Evolutionary conservation across 129 eudicot genomes (phyloP), one percentile per base, ranked within the genome.

Genomic region (Smallanthus sonchifolius): DNA sequence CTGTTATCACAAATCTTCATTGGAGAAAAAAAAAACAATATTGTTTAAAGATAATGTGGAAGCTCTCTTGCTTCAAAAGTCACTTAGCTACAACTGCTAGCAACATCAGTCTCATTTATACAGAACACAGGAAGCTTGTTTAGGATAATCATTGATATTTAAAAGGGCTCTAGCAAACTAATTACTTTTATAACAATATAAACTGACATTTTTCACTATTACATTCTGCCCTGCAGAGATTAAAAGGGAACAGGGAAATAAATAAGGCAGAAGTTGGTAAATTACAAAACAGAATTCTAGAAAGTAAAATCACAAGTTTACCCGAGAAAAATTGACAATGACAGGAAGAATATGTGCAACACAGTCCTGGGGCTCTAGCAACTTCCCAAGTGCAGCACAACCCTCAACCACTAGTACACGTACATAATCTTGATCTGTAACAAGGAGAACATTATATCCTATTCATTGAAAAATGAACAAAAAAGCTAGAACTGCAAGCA

Each of bases 391-490:
- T 34, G 42, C 66, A 32, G 66, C 66, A 60, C 66, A 60, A 32
- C 66, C 66, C 66, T 94, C 98, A 82, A 94, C 98, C 60, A 96
- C 98, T 65, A 94, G 87, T 40, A 94, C 77, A 32, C 98, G 96
- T 43, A 94, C 98, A 78, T 97, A 94, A 79, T 91, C 97, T 85
- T 95, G 99, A 79, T 95, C 99, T 95, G 82, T 52, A 82, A 89
- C 89, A 42, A 83, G 32, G 20, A 17, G 20, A 72, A 40, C 20
- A 10, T 32, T 70, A 14, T 40, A 56, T 47, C 44, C 13, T 63
- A 2, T n/a, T 59, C 65, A 57, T 8, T 10, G 2, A 28, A 35
- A 43, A 5, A 20, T 7, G 47, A 43, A 52, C 19, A 2, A 38
- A 51, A 11, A 75, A 75, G 14, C 14, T 10, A 38, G 7, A 66